Conservation (phyloP, 192 early-diverging fungal genomes). For the Gryganskiella cystojenkinii region DNA sequence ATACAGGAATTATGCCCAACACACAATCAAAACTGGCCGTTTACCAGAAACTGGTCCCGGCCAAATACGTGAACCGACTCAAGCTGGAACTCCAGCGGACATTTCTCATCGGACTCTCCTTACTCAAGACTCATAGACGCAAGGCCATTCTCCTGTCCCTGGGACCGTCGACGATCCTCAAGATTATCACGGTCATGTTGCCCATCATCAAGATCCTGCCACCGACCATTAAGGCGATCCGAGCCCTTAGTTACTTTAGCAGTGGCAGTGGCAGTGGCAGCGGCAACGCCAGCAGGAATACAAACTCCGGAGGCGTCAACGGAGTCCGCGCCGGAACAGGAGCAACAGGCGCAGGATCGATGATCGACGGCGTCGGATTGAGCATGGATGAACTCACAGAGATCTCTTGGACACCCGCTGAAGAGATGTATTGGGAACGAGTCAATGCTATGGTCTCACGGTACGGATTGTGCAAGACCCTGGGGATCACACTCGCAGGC, state of each 20-base stretch:
- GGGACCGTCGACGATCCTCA: constrained; percentile 46
- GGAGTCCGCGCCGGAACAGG: constrained; percentile 10
- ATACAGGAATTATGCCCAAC: constrained; percentile 20
- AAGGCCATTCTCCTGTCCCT: constrained; percentile 45
- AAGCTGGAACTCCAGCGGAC: constrained; percentile 36
- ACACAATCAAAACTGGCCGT: constrained; percentile 31
- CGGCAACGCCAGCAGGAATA: background rate
- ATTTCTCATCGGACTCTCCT: constrained; percentile 25
- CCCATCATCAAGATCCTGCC: constrained; percentile 45
- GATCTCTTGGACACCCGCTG: constrained; percentile 48
- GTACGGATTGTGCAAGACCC: constrained; percentile 32
- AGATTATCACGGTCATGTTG: constrained; percentile 43
- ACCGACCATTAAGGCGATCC: constrained; percentile 33
- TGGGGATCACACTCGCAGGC: constrained; percentile 33
- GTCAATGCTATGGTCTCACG: constrained; percentile 44
- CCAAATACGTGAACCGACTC: constrained; percentile 30
- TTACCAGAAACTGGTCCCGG: constrained; percentile 23
- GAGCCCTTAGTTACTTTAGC: constrained; percentile 31
- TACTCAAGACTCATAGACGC: constrained; percentile 47
- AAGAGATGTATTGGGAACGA: constrained; percentile 47
- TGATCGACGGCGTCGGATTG: constrained; percentile 26
- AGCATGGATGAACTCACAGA: constrained; percentile 45
- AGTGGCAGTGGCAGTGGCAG: constrained; percentile 3
- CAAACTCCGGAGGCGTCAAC: background rate
- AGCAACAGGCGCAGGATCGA: constrained; percentile 16